Evolutionary conservation across 805 yeast species (phyloP), one percentile per base, ranked within the genome.

Genomic region (Lipomyces anomalus): DNA sequence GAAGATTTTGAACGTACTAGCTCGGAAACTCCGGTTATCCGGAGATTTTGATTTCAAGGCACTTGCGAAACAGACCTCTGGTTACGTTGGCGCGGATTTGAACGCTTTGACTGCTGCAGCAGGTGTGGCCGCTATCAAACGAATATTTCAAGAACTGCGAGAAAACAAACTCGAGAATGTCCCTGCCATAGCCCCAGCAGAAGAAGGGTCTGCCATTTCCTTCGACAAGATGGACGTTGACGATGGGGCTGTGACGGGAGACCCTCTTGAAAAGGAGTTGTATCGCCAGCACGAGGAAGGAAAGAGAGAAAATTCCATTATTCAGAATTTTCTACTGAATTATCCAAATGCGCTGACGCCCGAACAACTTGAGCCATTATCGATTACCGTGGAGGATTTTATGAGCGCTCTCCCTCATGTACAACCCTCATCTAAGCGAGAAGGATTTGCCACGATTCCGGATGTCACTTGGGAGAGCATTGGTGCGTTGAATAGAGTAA

Each of bases 401-500:
- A 53, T 84, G 29, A 71, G 76, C 7, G 97, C 97, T 1, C 67
- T 92, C 33, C 97, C 97, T 2, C 79, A 89, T 0, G 83, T 92
- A 37, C 98, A 92, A 67, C 98, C 98, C 7, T 86, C 97, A 0
- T 95, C 97, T 1, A 90, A 89, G 61, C 81, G 98, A 63, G 98
- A 92, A 71, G 98, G 98, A 0, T 92, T 92, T 67, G 97, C 98
- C 0, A 92, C 97, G 0, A 94, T 92, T 9, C 98, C 98, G 0
- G 97, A 92, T 62, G 96, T 92, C 2, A 80, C 95, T 4, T 92
- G 98, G 98, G 76, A 81, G 4, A 84, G 82, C 61, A 95, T 92
- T 29, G 98, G 98, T 52, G 98, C 97, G 0, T 71, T 92, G 49
- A 67, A 77, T 5, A 73, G 77, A 16, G 80, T 87, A 29, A 74